A percentile compares a stretch with the other conserved stretches of the same genome.
These are phyloP conservation scores for Phytophthora ohioensis DNA, from an alignment of 352 stramenopile genomes.

Conservation along the genomic window DNA sequence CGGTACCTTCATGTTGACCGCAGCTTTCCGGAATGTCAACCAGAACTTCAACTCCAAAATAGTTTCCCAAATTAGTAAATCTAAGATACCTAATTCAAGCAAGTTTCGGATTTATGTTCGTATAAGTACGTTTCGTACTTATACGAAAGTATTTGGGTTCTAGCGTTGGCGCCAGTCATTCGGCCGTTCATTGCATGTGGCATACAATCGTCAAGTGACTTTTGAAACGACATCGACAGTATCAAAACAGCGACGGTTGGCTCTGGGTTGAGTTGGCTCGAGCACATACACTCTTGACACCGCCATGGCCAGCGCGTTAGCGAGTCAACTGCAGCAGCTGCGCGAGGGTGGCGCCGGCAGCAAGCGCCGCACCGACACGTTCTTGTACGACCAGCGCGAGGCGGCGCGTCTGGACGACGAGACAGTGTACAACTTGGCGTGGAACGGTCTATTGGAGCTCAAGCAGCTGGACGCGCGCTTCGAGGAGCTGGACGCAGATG, in stretches of 20 bases:
- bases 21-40: too few species aligned
- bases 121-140: conserved; percentile 1
- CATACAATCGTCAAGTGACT: conserved; percentile 44
- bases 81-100: neutral
- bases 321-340: conserved; percentile 83
- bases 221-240: conserved; percentile 34
- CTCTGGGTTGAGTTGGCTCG: conserved; percentile 24
- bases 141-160: conserved; percentile 15
- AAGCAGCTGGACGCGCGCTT: conserved; percentile 81
- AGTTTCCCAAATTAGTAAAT: conserved; percentile 1
- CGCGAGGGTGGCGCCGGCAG: conserved; percentile 78
- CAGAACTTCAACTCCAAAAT: conserved; percentile 25
- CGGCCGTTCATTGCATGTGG: conserved; percentile 28
- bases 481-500: conserved; percentile 68
- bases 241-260: conserved; percentile 38
- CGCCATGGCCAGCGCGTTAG: conserved; percentile 72
- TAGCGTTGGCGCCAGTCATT: conserved; percentile 35
- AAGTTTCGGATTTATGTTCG: neutral
- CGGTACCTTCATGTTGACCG: conserved; percentile 15
- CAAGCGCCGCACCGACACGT: conserved; percentile 85
- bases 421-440: conserved; percentile 87
- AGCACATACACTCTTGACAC: conserved; percentile 22
- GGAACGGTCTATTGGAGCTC: conserved; percentile 83
- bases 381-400: conserved; percentile 87
- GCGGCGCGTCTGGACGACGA: conserved; percentile 85